Evolutionary conservation across 805 yeast species (phyloP).

Genomic region (Pachysolen tannophilus): DNA sequence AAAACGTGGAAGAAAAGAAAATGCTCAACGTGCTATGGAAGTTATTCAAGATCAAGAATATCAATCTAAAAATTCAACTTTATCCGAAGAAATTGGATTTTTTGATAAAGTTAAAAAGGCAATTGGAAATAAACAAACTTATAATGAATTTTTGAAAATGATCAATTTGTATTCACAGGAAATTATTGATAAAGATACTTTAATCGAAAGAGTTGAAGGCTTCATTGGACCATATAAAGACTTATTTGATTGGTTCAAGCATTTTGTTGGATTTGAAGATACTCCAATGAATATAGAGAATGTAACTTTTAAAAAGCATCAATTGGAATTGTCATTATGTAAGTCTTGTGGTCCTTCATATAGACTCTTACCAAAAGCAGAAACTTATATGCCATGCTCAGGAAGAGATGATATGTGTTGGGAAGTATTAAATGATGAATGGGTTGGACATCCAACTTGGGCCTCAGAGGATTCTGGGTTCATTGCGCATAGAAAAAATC

Average conservation of each 20-base stretch:
- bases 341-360: slow-evolving; percentile 95
- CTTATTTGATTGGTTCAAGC: slow-evolving; percentile 83
- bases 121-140: slow-evolving; percentile 81
- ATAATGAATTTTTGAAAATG: slow-evolving; percentile 86
- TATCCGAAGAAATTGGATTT: slow-evolving; percentile 74
- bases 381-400: slow-evolving; percentile 93
- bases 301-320: slow-evolving; percentile 82
- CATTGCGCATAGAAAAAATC: slow-evolving; percentile 97
- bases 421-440: slow-evolving; percentile 97
- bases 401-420: slow-evolving; percentile 99
- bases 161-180: slow-evolving; percentile 86
- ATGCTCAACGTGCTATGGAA: slow-evolving; percentile 18
- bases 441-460: slow-evolving; percentile 99
- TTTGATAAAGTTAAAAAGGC: slow-evolving; percentile 88
- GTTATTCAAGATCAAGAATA: slow-evolving; percentile 4
- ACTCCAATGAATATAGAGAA: slow-evolving; percentile 83
- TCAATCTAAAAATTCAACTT: slow-evolving; percentile 4
- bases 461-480: slow-evolving; percentile 99
- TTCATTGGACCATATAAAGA: slow-evolving; percentile 79
- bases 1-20: slow-evolving; percentile 19
- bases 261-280: slow-evolving; percentile 83
- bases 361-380: slow-evolving; percentile 85
- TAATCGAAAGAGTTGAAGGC: slow-evolving; percentile 77
- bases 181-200: slow-evolving; percentile 72
- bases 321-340: slow-evolving; percentile 80